Evolutionary conservation across 441 rosid genomes (phyloP), one percentile per base, ranked within the genome.

Genomic region (Aleurites moluccanus): DNA sequence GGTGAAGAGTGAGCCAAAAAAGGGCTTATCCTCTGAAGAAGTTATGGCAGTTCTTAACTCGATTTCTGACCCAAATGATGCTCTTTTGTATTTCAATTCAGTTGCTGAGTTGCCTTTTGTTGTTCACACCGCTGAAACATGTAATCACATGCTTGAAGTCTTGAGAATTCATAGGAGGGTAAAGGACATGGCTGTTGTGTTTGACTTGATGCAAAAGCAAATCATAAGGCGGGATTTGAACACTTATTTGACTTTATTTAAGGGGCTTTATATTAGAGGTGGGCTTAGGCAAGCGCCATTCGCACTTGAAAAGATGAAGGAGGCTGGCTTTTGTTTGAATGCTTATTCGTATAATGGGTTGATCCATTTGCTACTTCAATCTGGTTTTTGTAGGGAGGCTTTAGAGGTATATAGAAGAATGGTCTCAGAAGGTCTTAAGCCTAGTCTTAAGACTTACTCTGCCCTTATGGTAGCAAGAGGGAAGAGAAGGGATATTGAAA

Each of bases 401-500:
- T 81, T 95, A 79, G 85, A 80, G 68, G 88, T 87, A 50, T 90
- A 93, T 60, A 85, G 84, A 75, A 86, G 85, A 76, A 90, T 91
- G 97, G 70, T 90, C 28, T 89, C 87, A 2, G 92, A 93, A 74
- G 97, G 92, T 80, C 83, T 88, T 74, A 91, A 85, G 84, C 99
- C 97, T 71, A 95, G 98, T 76, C 82, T 95, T 83, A 92, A 95
- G 89, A 91, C 99, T 66, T 95, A 91, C 76, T 95, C 97, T 1
- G 91, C 98, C 0, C 91, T 95, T 62, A 89, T 95, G 99, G 99
- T 92, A 18, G 98, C 95, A 10, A 78, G 81, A 30, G 98, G 99
- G 76, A 95, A 90, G 88, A 89, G 93, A 86, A 89, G 92, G 85
- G 88, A 93, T 69, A 87, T 73, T 71, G 84, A 85, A 69, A 79